Evolutionary conservation across 1,284 basidiomycete genomes (phyloP), one percentile per base, ranked within the genome.

Genomic region (Pseudozyma pruni): DNA sequence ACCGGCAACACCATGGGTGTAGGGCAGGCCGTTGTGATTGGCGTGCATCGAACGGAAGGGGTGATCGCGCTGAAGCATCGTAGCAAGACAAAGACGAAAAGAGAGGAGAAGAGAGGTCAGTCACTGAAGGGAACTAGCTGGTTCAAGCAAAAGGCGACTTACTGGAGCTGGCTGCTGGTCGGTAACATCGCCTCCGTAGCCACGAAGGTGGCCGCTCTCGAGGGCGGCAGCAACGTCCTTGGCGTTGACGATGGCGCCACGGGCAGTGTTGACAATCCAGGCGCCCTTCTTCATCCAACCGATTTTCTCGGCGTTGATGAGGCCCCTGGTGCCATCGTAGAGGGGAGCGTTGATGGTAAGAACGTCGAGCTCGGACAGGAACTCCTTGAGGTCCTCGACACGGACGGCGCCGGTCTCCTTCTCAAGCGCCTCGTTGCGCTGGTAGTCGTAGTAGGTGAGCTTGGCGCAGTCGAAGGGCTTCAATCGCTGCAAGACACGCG

Each of bases 181-280:
- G 60, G 81, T 83, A 10, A 84, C 83, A 51, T 84, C 83, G 20
- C 83, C 82, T 72, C 89, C 88, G 81, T 89, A 89, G 7, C 87
- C 84, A 23, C 58, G 61, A 58, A 94, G 82, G 46, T 91, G 90
- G 16, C 94, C 94, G 52, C 86, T 89, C 84, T 88, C 87, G 66
- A 97, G 83, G 10, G 93, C 92, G 1, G 84, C 88, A 10, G 89
- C 89, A 59, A 96, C 89, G 42, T 89, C 92, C 67, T 92, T 87
- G 70, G 89, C 89, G 84, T 93, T 90, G 83, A 90, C 92, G 80
- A 97, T 94, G 47, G 94, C 94, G 42, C 94, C 94, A 76, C 93
- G 91, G 39, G 93, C 93, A 29, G 93, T 94, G 87, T 95, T 94
- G 81, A 95, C 89, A 74, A 94, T 87, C 90, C 91, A 94, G n/a